A percentile compares a stretch with the other conserved stretches of the same genome.
Conservation (phyloP, 1,284 basidiomycete species). For the Trichosporon asahii region DNA sequence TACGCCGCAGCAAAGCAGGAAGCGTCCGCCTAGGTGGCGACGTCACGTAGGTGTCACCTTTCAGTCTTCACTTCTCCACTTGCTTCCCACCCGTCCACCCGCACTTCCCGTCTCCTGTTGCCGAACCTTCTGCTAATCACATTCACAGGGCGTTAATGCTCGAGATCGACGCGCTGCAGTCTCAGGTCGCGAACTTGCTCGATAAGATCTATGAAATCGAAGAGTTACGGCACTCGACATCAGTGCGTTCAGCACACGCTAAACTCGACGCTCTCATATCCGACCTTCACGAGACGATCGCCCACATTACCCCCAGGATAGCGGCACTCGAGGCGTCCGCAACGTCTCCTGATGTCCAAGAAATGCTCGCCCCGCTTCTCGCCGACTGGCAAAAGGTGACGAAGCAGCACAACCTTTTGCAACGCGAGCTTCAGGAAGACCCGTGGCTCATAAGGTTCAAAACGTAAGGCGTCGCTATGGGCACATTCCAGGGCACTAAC, state of each 20-base stretch:
- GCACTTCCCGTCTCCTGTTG: not conserved
- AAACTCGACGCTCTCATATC: conserved; percentile 27
- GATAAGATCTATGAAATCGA: conserved; percentile 41
- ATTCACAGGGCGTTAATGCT: conserved; percentile 12
- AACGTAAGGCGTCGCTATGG: conserved; percentile 58
- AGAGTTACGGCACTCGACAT: conserved; percentile 44
- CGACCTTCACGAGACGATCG: conserved; percentile 21
- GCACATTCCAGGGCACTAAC: not conserved
- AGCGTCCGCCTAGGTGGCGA: conserved; percentile 4
- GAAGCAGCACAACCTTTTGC: conserved; percentile 72
- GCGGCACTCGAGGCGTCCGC: not conserved
- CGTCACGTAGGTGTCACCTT: conserved; percentile 14
- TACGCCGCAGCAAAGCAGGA: conserved; percentile 4
- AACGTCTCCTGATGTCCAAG: conserved; percentile 5
- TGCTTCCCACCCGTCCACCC: not conserved
- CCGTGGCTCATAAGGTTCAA: conserved; percentile 93
- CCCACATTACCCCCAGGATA: conserved; percentile 5
- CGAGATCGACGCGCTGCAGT: conserved; percentile 26
- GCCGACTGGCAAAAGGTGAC: conserved; percentile 75
- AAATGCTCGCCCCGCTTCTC: conserved; percentile 19
- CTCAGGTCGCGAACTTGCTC: conserved; percentile 29
- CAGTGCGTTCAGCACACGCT: conserved; percentile 55
- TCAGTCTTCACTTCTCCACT: not conserved
- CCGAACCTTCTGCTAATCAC: conserved; percentile 11
- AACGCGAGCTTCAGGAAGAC: conserved; percentile 90